Evolutionary conservation across 1,139 yeast genomes (phyloP).

Genomic region (Pichia sp.): DNA sequence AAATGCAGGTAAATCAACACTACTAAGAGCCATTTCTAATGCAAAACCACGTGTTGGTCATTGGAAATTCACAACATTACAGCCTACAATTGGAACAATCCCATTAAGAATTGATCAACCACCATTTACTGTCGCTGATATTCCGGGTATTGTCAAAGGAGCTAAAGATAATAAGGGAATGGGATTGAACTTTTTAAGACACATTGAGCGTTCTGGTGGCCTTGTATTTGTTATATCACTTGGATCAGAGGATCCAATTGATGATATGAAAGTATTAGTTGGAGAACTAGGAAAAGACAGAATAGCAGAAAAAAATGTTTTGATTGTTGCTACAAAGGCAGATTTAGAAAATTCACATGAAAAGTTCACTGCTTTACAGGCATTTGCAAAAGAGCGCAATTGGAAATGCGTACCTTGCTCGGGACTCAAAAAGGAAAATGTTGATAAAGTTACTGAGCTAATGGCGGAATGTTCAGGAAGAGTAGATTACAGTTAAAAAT

Average conservation of each 20-base stretch:
- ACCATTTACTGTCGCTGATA: constrained; percentile 92
- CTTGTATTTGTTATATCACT: constrained; percentile 81
- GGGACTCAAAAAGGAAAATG: constrained; percentile 67
- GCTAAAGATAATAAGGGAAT: constrained; percentile 83
- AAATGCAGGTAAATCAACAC: constrained; percentile 92
- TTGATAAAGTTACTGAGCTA: constrained; percentile 61
- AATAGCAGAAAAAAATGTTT: constrained; percentile 52
- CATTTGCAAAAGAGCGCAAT: constrained; percentile 38
- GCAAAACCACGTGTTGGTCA: constrained; percentile 93
- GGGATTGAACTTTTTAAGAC: constrained; percentile 90
- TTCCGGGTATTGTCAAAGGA: constrained; percentile 90
- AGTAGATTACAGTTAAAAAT: constrained; percentile 8
- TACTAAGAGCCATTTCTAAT: constrained; percentile 79
- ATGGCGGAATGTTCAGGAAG: constrained; percentile 65
- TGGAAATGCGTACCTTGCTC: constrained; percentile 86
- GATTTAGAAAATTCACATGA: constrained; percentile 57
- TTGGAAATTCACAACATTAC: constrained; percentile 94
- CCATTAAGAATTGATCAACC: constrained; percentile 59
- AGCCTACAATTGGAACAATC: constrained; percentile 89
- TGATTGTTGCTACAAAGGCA: constrained; percentile 89
- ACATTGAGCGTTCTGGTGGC: constrained; percentile 87
- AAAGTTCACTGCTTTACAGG: constrained; percentile 42
- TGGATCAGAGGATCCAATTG: constrained; percentile 59
- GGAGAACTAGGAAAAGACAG: constrained; percentile 68
- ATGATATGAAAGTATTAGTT: constrained; percentile 57